These are phyloP conservation scores for Podila horticola DNA, from an alignment of 192 early-diverging fungal genomes.

Conservation along the genomic window DNA sequence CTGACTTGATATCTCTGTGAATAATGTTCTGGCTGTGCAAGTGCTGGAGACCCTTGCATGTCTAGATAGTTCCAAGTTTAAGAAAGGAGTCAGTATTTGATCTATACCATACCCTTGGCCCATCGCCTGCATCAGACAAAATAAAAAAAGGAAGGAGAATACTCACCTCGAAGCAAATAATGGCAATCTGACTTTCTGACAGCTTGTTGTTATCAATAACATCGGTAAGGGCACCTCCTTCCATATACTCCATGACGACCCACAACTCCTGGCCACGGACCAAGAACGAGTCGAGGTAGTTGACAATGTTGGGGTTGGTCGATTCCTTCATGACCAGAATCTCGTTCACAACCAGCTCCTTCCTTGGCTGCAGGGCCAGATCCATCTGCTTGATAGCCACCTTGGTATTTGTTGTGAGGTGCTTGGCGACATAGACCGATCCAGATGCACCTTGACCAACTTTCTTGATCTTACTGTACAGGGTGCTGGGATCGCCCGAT, in stretches of 20 bases:
- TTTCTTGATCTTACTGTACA: conserved; percentile 96
- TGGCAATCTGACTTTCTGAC: conserved; percentile 94
- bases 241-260: conserved; percentile 99
- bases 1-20: conserved; percentile 92
- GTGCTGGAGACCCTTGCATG: conserved; percentile 82
- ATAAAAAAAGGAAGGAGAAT: not conserved
- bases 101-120: no score
- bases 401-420: conserved; percentile 75
- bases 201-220: conserved; percentile 95
- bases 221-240: conserved; percentile 97
- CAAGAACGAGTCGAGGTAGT: conserved; percentile 93
- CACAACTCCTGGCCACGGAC: conserved; percentile 88
- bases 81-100: not conserved
- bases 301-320: conserved; percentile 96
- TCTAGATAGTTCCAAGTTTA: conserved; percentile 49
- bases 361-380: conserved; percentile 85
- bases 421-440: conserved; percentile 94
- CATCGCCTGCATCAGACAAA: no score
- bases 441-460: conserved; percentile 99
- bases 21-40: conserved; percentile 88
- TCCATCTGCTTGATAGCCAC: conserved; percentile 99
- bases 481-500: conserved; percentile 87
- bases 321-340: conserved; percentile 96
- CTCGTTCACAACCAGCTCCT: conserved; percentile 93
- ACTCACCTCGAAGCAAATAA: conserved; percentile 88